Conservation (phyloP, 164 flowering plant genomes). For the Berberis thunbergii region DNA sequence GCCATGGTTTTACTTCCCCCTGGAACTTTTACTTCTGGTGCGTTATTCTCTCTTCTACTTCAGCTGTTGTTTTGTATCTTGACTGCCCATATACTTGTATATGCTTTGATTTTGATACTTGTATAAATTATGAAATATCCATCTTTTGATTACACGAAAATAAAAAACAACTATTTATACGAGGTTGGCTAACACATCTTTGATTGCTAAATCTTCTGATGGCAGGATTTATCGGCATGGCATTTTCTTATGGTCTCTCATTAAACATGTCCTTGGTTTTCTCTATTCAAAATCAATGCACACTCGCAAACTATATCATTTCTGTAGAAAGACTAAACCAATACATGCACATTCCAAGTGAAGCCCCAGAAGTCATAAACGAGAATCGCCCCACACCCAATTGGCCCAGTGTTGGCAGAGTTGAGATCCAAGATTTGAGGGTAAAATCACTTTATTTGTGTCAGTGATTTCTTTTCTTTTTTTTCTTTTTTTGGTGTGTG, state of each 20-base stretch:
- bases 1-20: constrained; percentile 46
- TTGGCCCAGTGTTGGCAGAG: constrained; percentile 60
- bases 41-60: constrained; percentile 3
- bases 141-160: not conserved
- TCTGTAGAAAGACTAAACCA: constrained; percentile 72
- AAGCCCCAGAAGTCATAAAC: constrained; percentile 48
- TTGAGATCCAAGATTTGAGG: constrained; percentile 46
- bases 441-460: constrained; percentile 15
- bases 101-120: not conserved
- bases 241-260: constrained; percentile 72
- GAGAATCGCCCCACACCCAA: constrained; percentile 29
- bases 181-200: not conserved
- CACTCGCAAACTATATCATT: constrained; percentile 43
- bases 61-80: not conserved
- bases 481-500: not conserved
- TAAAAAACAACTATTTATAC: too few species aligned
- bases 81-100: not conserved
- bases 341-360: constrained; percentile 61
- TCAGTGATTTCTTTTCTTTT: not conserved
- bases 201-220: not conserved
- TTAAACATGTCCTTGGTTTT: constrained; percentile 42
- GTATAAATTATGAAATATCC: not conserved
- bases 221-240: constrained; percentile 75
- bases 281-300: constrained; percentile 47
- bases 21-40: constrained; percentile 60